phyloP scores from a whole-genome alignment of 306 rosid genomes.

The Cicer bijugum region DNA sequence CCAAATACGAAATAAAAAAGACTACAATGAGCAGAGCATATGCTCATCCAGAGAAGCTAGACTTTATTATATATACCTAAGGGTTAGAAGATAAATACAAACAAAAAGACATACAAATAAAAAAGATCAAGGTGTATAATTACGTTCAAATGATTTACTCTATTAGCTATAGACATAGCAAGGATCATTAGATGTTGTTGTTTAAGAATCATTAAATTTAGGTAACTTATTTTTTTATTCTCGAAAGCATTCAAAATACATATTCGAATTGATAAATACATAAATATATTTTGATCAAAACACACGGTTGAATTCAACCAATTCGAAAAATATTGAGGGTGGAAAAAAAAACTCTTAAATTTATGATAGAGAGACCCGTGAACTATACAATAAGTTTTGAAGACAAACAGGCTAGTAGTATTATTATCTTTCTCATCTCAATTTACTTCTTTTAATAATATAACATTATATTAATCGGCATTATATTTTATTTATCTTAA shows the following conservation, averaged over 20 bases:
- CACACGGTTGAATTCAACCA: too few species aligned
- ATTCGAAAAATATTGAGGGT: too few species aligned
- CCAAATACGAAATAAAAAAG: not conserved
- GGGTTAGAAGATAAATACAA: constrained; percentile 17
- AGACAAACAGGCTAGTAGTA: not conserved
- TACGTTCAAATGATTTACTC: not conserved
- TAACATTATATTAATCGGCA: not conserved
- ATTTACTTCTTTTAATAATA: too few species aligned
- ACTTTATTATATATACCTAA: not conserved
- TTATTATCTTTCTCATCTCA: not conserved
- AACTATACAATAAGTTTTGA: not conserved
- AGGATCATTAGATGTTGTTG: not conserved
- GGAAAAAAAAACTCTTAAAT: not conserved
- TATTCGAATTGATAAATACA: too few species aligned
- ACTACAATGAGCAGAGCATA: not conserved
- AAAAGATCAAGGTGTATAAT: not conserved
- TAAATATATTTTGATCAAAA: too few species aligned
- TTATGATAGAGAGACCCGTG: not conserved
- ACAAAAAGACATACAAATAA: constrained; percentile 10
- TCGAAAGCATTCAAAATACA: too few species aligned
- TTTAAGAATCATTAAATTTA: too few species aligned
- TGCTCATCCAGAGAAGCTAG: constrained; percentile 29
- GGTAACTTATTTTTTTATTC: too few species aligned
- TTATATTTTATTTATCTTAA: too few species aligned
- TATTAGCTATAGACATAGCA: not conserved